A percentile compares a stretch with the other conserved stretches of the same genome.
These are phyloP conservation scores for Lentithecium fluviatile DNA, from an alignment of 495 filamentous ascomycete species.

Conservation along the genomic window DNA sequence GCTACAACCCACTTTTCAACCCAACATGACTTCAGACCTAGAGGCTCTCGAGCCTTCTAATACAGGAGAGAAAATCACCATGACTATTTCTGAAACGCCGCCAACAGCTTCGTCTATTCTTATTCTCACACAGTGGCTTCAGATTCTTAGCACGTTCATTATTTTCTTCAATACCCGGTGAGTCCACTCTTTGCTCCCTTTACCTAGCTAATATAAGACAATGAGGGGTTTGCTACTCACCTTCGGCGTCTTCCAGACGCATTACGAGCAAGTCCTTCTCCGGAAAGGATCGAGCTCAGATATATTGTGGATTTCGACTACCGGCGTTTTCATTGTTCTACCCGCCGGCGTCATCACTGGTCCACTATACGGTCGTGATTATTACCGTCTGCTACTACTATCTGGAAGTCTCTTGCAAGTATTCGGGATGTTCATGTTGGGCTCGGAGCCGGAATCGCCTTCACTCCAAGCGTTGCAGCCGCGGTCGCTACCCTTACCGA, in stretches of 20 bases:
- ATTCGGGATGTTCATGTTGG: slow-evolving; percentile 56
- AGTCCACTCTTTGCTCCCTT: background rate
- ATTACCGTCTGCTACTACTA: slow-evolving; percentile 49
- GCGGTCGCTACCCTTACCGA: background rate
- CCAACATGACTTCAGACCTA: background rate
- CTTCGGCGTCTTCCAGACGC: slow-evolving; percentile 42
- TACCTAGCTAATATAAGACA: background rate
- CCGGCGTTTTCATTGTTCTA: slow-evolving; percentile 39
- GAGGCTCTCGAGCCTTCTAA: background rate
- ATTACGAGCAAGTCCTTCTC: slow-evolving; percentile 33
- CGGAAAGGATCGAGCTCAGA: slow-evolving; percentile 19
- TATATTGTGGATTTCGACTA: slow-evolving; percentile 45
- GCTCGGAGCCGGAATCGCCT: slow-evolving; percentile 48
- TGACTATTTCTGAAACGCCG: background rate
- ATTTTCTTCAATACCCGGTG: slow-evolving; percentile 22
- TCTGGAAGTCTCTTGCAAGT: slow-evolving; percentile 63
- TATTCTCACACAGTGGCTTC: slow-evolving; percentile 3
- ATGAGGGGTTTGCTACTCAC: slow-evolving; percentile 14
- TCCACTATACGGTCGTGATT: slow-evolving; percentile 34
- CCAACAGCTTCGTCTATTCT: background rate
- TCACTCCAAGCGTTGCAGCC: slow-evolving; percentile 58
- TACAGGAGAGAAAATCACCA: background rate
- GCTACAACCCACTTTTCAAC: too few species aligned
- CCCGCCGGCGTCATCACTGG: slow-evolving; percentile 40
- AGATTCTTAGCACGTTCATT: slow-evolving; percentile 11